Percentiles rank a stretch among this genome's conserved stretches.
phyloP scores from a whole-genome alignment of 1,139 yeast species.

The Geotrichum aggregatum region DNA sequence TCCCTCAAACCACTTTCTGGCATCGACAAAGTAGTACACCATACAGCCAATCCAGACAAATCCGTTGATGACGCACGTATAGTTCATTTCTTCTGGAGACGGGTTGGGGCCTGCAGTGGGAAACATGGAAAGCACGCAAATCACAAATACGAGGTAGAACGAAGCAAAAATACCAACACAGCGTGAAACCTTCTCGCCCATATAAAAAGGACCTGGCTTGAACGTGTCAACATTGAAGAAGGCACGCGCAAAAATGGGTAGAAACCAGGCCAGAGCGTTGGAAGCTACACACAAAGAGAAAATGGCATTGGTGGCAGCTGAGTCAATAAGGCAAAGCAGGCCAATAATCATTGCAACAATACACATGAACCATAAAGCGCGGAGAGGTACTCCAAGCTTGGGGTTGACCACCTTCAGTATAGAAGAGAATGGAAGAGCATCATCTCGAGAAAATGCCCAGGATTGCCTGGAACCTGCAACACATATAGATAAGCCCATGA shows the following conservation, averaged over 20 bases:
- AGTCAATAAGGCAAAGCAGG: constrained; percentile 53
- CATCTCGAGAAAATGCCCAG: constrained; percentile 85
- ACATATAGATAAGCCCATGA: constrained; percentile 63
- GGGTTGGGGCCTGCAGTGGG: constrained; percentile 48
- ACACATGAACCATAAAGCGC: constrained; percentile 58
- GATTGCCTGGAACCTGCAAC: constrained; percentile 86
- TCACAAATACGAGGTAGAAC: constrained; percentile 48
- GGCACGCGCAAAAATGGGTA: constrained; percentile 50
- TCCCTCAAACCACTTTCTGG: constrained; percentile 60
- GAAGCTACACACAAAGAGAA: constrained; percentile 60
- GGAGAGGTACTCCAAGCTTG: constrained; percentile 52
- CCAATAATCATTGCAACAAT: constrained; percentile 50
- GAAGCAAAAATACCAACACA: constrained; percentile 30
- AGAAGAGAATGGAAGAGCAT: constrained; percentile 66
- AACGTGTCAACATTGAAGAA: constrained; percentile 46
- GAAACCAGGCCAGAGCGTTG: constrained; percentile 56
- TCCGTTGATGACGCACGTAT: constrained; percentile 59
- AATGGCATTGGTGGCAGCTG: constrained; percentile 58
- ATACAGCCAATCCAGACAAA: constrained; percentile 53
- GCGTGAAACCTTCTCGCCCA: constrained; percentile 50
- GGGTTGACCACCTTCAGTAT: constrained; percentile 51
- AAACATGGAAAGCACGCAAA: constrained; percentile 61
- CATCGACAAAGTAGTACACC: constrained; percentile 51
- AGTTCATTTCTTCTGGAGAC: constrained; percentile 52
- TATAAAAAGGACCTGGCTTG: constrained; percentile 60